Evolutionary conservation across 2,329 filamentous ascomycete species (phyloP).

Genomic region (Diaporthe eres): DNA sequence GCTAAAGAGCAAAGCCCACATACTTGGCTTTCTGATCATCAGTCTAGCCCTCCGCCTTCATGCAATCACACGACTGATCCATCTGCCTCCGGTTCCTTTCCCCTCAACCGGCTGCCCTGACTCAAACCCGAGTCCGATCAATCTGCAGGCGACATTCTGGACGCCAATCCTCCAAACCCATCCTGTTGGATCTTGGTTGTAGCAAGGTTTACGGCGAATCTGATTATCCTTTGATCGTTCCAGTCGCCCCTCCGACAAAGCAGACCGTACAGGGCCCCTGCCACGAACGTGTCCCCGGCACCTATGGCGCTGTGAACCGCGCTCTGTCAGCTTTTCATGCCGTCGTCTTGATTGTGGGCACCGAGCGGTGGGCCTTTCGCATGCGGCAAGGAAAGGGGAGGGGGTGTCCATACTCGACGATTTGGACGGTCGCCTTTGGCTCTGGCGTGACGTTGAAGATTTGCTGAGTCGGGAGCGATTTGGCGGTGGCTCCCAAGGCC

Average conservation of each 20-base stretch:
- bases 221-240: conserved; percentile 63
- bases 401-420: conserved; percentile 69
- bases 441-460: conserved; percentile 43
- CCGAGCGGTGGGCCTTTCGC: conserved; percentile 8
- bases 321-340: conserved; percentile 32
- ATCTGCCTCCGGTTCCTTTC: conserved; percentile 36
- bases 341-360: conserved; percentile 19
- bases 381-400: not conserved
- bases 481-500: conserved; percentile 59
- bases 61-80: conserved; percentile 44
- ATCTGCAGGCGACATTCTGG: conserved; percentile 31
- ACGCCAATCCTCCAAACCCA: conserved; percentile 71
- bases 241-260: conserved; percentile 64
- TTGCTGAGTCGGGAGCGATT: conserved; percentile 54
- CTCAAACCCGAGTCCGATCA: conserved; percentile 37
- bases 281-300: conserved; percentile 83
- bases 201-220: conserved; percentile 73
- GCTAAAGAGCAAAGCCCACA: conserved; percentile 24
- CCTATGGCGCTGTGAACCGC: conserved; percentile 71
- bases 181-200: conserved; percentile 77
- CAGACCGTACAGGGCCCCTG: conserved; percentile 76
- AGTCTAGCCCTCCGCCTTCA: conserved; percentile 11
- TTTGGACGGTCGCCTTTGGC: conserved; percentile 55
- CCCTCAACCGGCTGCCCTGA: conserved; percentile 28
- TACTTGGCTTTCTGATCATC: conserved; percentile 16